These are phyloP conservation scores for Pseudoperonospora humuli DNA, from an alignment of 352 stramenopile genomes.

Conservation along the genomic window DNA sequence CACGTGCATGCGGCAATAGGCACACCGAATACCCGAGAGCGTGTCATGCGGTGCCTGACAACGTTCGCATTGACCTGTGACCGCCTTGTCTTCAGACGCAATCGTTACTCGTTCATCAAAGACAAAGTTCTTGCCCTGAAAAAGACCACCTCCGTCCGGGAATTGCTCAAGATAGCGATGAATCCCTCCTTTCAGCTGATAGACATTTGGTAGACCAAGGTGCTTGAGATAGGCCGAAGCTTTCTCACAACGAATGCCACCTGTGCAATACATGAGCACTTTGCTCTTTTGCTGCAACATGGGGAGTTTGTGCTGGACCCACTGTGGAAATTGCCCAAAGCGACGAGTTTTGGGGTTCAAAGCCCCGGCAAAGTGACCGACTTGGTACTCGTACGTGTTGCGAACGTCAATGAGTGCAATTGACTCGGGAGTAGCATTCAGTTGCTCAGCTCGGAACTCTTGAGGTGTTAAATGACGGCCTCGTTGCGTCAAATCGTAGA, in stretches of 20 bases:
- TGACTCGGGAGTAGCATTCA: constrained; percentile 9
- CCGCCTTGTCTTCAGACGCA: constrained; percentile 34
- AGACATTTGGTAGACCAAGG: constrained; percentile 61
- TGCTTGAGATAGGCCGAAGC: constrained; percentile 70
- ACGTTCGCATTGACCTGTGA: constrained; percentile 57
- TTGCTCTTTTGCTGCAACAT: constrained; percentile 55
- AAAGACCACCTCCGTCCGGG: constrained; percentile 55
- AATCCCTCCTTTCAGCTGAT: constrained; percentile 74
- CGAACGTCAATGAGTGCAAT: constrained; percentile 65
- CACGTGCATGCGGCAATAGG: constrained; percentile 76
- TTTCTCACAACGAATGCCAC: constrained; percentile 81
- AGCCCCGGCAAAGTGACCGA: constrained; percentile 66
- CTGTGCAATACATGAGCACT: constrained; percentile 86
- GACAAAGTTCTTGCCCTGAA: constrained; percentile 83
- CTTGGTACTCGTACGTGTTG: constrained; percentile 78
- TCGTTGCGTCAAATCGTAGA: constrained; percentile 36
- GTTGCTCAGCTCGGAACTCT: constrained; percentile 48
- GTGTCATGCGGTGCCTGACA: constrained; percentile 59
- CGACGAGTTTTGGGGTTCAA: constrained; percentile 75
- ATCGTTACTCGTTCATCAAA: constrained; percentile 79
- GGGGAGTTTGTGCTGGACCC: constrained; percentile 46
- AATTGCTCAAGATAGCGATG: constrained; percentile 80
- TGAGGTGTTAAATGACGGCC: constrained; percentile 54
- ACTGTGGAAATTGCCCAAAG: constrained; percentile 74
- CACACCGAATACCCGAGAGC: constrained; percentile 52